Conservation (phyloP, 1,139 yeast genomes). For the Debaryomycetaceae sp. region DNA sequence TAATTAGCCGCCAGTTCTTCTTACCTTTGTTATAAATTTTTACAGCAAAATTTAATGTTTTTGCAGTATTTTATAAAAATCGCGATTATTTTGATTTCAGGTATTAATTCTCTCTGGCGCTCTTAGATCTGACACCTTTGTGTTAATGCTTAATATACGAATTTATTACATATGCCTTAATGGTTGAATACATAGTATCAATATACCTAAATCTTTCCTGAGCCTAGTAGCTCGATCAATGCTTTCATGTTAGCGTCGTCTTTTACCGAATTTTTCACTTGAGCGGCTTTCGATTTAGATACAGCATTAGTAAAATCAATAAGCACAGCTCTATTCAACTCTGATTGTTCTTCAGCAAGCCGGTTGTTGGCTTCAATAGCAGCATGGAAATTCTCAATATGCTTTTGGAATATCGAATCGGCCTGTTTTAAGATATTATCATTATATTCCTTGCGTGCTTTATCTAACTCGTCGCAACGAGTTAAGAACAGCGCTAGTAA, state of each 20-base stretch:
- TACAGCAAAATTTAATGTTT: not conserved
- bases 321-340: constrained; percentile 13
- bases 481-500: not conserved
- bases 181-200: no score
- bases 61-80: not conserved
- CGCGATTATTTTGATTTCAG: no score
- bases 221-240: not conserved
- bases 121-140: no score
- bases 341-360: constrained; percentile 14
- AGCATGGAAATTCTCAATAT: constrained; percentile 9
- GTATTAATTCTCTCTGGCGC: no score
- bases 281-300: not conserved
- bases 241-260: not conserved
- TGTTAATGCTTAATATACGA: no score
- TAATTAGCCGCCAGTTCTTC: not conserved
- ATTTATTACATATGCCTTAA: no score
- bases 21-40: not conserved
- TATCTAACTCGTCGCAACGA: not conserved
- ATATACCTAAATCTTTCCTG: no score
- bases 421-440: constrained; percentile 12
- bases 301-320: constrained; percentile 7
- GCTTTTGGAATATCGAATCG: constrained; percentile 9
- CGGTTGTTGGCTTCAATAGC: constrained; percentile 11
- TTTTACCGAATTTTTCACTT: not conserved
- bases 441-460: constrained; percentile 4